Conservation (phyloP, 2,329 filamentous ascomycete genomes). For the Celoporthe dispersa region DNA sequence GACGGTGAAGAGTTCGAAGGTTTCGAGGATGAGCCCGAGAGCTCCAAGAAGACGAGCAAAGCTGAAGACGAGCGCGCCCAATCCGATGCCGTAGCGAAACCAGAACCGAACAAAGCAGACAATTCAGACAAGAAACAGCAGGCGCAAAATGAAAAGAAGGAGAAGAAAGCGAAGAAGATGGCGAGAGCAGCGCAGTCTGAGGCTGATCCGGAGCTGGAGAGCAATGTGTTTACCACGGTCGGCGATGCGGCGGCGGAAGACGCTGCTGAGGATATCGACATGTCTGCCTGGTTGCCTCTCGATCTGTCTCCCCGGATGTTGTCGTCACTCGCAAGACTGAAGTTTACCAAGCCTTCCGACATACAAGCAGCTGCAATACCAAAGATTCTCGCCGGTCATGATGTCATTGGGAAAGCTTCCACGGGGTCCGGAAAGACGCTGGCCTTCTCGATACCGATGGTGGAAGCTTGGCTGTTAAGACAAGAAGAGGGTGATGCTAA, state of each 20-base stretch:
- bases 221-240: conserved; percentile 60
- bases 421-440: conserved; percentile 97
- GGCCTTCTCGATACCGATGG: conserved; percentile 90
- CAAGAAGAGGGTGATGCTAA: conserved; percentile 43
- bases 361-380: conserved; percentile 85
- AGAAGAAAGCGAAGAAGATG: conserved; percentile 41
- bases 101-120: conserved; percentile 36
- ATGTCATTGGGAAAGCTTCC: conserved; percentile 93
- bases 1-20: conserved; percentile 40
- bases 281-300: conserved; percentile 79
- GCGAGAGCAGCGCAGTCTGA: conserved; percentile 37
- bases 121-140: conserved; percentile 35
- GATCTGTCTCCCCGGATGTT: conserved; percentile 74
- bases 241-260: conserved; percentile 52
- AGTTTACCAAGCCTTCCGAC: conserved; percentile 77
- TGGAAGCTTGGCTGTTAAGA: conserved; percentile 74
- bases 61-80: conserved; percentile 24
- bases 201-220: conserved; percentile 47
- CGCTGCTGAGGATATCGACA: conserved; percentile 66
- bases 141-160: conserved; percentile 33
- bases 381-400: conserved; percentile 78
- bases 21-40: conserved; percentile 37
- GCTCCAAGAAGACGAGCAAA: conserved; percentile 28
- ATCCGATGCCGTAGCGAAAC: conserved; percentile 25
- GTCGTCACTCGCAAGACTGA: conserved; percentile 75